These are phyloP conservation scores for Phragmites australis DNA, from an alignment of 176 grass and related monocot genomes.

Conservation along the genomic window DNA sequence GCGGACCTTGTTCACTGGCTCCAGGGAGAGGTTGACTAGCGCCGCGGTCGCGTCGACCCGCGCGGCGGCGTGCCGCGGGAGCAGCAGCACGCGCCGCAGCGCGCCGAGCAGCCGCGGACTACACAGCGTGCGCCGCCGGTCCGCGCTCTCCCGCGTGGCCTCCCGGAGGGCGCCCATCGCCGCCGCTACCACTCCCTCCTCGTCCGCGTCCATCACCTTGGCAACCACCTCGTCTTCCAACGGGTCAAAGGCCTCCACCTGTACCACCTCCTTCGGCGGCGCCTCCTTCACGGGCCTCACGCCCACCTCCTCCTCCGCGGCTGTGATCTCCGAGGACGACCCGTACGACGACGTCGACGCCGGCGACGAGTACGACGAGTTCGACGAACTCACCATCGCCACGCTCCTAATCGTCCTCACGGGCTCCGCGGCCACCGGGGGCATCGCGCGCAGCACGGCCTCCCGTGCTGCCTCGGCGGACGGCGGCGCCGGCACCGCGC, in stretches of 20 bases:
- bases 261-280: not conserved
- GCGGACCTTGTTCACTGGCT: constrained; percentile 64
- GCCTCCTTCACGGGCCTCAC: constrained; percentile 1
- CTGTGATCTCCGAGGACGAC: constrained; percentile 46
- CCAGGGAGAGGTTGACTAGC: constrained; percentile 81
- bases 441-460: constrained; percentile 39
- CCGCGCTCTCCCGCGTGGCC: constrained; percentile 67
- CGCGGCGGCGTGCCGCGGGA: constrained; percentile 38
- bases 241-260: constrained; percentile 9
- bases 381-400: constrained; percentile 27
- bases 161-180: constrained; percentile 49
- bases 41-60: constrained; percentile 55
- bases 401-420: constrained; percentile 11
- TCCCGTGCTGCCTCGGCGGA: constrained; percentile 29
- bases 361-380: constrained; percentile 43
- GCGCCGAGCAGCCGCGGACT: constrained; percentile 59
- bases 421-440: constrained; percentile 13
- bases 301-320: constrained; percentile 32
- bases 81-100: constrained; percentile 54
- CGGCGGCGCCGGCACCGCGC: constrained; percentile 30
- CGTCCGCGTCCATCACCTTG: constrained; percentile 57
- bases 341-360: constrained; percentile 41
- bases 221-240: constrained; percentile 64
- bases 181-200: constrained; percentile 38
- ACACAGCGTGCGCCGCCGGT: constrained; percentile 63